phyloP scores from a whole-genome alignment of 225 moss, liverwort and hornwort genomes.

The Pseudoscleropodium purum region DNA sequence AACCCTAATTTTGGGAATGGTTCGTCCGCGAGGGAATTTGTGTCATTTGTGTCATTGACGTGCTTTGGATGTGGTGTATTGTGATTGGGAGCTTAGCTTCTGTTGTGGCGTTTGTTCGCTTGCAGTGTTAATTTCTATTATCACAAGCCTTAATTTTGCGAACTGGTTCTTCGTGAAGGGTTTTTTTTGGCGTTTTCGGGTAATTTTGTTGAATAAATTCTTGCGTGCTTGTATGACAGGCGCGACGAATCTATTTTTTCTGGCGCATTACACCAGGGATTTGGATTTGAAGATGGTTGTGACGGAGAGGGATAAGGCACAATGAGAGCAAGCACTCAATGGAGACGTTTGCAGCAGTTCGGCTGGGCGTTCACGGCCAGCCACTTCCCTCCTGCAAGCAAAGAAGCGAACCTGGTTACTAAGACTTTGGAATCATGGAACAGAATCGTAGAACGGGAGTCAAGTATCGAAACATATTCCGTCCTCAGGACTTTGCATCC shows the following conservation, averaged over 20 bases:
- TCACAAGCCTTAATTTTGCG: neutral
- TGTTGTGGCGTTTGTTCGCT: neutral
- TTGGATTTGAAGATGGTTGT: slow-evolving; percentile 30
- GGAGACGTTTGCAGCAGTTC: slow-evolving; percentile 25
- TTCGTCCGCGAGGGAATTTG: neutral
- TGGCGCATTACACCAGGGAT: neutral
- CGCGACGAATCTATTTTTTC: neutral
- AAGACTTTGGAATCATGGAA: neutral
- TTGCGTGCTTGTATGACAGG: neutral
- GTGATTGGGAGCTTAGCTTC: neutral
- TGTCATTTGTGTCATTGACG: neutral
- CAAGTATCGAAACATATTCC: neutral
- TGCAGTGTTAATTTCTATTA: neutral
- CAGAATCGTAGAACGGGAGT: neutral
- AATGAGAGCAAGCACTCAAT: slow-evolving; percentile 33
- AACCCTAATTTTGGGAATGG: neutral
- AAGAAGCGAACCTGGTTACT: neutral
- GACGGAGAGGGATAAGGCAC: slow-evolving; percentile 8
- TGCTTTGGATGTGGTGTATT: neutral
- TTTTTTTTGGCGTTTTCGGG: neutral
- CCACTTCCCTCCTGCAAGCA: neutral
- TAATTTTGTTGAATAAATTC: neutral
- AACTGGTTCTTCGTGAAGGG: neutral
- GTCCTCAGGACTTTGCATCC: neutral
- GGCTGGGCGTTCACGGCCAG: slow-evolving; percentile 14